phyloP scores from a whole-genome alignment of 2,329 filamentous ascomycete genomes.

The Dactylellina cionopaga region DNA sequence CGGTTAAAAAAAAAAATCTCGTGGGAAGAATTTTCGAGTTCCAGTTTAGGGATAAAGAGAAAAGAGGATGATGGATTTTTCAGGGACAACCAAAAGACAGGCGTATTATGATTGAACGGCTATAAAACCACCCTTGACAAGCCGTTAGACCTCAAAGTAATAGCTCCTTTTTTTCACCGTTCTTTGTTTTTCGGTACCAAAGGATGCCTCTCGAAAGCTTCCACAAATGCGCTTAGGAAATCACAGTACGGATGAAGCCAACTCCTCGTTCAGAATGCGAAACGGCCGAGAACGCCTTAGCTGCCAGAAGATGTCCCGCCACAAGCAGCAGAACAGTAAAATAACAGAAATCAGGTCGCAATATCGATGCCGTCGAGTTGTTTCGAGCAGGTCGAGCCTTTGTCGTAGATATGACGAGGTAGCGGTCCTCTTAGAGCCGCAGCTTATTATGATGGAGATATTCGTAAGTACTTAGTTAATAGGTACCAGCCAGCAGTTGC shows the following conservation, averaged over 20 bases:
- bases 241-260: not conserved
- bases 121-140: slow-evolving; percentile 1
- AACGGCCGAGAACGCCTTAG: slow-evolving; percentile 1
- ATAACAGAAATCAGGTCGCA: not conserved
- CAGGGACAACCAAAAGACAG: slow-evolving; percentile 28
- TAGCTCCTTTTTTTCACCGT: slow-evolving; percentile 16
- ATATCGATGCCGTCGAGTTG: not conserved
- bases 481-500: too few species aligned
- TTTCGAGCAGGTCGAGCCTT: not conserved
- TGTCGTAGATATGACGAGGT: too few species aligned
- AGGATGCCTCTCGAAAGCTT: slow-evolving; percentile 21
- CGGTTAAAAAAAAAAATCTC: slow-evolving; percentile 50
- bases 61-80: slow-evolving; percentile 32
- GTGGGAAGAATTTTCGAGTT: slow-evolving; percentile 52
- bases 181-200: slow-evolving; percentile 6
- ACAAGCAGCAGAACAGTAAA: slow-evolving; percentile 9
- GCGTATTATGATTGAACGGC: not conserved
- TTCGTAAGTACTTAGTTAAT: slow-evolving; percentile 5
- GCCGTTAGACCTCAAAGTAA: not conserved
- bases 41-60: slow-evolving; percentile 51
- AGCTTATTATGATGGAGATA: not conserved
- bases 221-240: slow-evolving; percentile 1
- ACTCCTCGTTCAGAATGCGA: slow-evolving; percentile 1
- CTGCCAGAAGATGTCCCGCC: not conserved
- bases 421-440: not conserved